phyloP scores from a whole-genome alignment of 2,329 filamentous ascomycete genomes.

The Pseudocercospora cruenta region DNA sequence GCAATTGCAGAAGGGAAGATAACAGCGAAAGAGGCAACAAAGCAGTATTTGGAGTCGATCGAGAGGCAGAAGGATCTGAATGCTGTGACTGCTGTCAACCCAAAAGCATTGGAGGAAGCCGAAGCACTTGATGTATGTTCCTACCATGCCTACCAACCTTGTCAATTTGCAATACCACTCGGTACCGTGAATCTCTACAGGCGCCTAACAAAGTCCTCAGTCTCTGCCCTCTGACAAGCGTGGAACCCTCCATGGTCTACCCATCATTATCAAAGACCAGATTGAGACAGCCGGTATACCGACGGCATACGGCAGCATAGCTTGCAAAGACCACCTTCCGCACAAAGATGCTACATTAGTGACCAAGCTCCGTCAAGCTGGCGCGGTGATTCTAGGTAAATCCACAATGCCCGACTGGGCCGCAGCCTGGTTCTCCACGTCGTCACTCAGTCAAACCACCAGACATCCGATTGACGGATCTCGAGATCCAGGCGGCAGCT shows the following conservation, averaged over 20 bases:
- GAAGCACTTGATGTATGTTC: constrained; percentile 22
- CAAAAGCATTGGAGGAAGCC: constrained; percentile 25
- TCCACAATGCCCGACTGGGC: constrained; percentile 33
- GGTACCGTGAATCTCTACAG: too few relatives aligned
- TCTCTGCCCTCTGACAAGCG: constrained; percentile 15
- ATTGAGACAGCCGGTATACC: constrained; percentile 30
- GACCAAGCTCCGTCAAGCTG: constrained; percentile 27
- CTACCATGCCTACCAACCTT: too few relatives aligned
- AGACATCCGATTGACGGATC: constrained; percentile 30
- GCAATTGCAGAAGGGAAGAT: constrained; percentile 19
- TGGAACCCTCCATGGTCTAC: constrained; percentile 30
- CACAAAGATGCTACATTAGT: constrained; percentile 28
- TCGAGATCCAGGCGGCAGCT: constrained; percentile 37
- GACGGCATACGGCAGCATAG: constrained; percentile 29
- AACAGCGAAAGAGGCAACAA: constrained; percentile 21
- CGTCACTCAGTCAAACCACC: constrained; percentile 30
- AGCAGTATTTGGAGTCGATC: constrained; percentile 26
- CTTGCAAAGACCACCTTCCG: constrained; percentile 27
- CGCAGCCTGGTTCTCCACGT: constrained; percentile 27
- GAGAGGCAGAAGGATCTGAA: constrained; percentile 30
- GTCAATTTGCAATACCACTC: too few relatives aligned
- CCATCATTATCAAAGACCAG: constrained; percentile 34
- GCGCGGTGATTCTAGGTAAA: constrained; percentile 32
- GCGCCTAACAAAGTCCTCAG: not conserved
- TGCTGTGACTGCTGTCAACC: constrained; percentile 28